Conservation (phyloP, 345 rosid genomes). For the Moricandia moricandioides region DNA sequence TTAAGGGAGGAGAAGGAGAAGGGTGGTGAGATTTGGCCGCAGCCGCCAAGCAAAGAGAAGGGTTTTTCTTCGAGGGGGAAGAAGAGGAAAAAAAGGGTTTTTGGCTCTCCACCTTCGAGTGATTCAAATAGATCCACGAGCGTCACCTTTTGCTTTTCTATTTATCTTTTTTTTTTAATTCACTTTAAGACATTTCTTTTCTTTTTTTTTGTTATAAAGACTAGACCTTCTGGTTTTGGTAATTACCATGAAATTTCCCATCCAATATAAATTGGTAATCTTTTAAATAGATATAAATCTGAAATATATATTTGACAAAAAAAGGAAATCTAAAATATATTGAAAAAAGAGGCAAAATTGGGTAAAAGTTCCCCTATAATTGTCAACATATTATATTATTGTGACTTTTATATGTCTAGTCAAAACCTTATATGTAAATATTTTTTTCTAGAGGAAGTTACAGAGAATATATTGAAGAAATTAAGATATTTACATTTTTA, state of each 20-base stretch:
- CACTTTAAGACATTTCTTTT: conserved; percentile 32
- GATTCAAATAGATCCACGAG: conserved; percentile 64
- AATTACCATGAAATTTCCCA: not conserved
- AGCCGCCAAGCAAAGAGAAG: conserved; percentile 41
- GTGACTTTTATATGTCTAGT: not conserved
- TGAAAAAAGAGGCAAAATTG: not conserved
- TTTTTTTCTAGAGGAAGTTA: not conserved
- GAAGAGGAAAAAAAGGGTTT: conserved; percentile 45
- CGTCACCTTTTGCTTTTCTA: not conserved
- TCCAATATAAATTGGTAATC: not conserved
- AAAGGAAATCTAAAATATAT: not conserved
- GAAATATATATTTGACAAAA: not conserved
- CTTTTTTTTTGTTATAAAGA: conserved; percentile 5
- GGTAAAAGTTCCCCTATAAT: not conserved
- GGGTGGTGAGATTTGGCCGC: conserved; percentile 35
- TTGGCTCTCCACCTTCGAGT: conserved; percentile 31
- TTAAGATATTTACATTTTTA: not conserved
- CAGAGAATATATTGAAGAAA: not conserved
- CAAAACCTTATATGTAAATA: not conserved
- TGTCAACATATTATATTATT: not conserved
- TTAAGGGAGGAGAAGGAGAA: conserved; percentile 27
- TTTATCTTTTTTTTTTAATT: not conserved
- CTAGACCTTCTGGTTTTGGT: conserved; percentile 1
- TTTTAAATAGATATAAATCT: conserved; percentile 3
- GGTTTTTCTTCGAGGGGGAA: conserved; percentile 46